Base-by-base conservation (phyloP, 2,329 filamentous ascomycete species). In the Paecilomyces formosus region DNA sequence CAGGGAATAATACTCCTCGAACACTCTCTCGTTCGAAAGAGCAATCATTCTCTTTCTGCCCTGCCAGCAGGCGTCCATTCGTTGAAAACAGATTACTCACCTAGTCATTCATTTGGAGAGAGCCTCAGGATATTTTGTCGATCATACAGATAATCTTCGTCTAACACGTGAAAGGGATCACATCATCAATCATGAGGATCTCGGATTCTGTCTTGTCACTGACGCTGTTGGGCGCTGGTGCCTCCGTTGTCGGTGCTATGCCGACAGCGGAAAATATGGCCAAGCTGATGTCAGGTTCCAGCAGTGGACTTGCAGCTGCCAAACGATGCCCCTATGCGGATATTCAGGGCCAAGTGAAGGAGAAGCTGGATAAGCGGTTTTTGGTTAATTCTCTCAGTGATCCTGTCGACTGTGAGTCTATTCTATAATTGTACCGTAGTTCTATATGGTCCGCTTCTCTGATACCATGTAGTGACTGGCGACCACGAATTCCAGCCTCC, bases 401-500 rank as follows among this genome's bases (percentile, higher is more conserved):
- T 1, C 69, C 70, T 2, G 57, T 72, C 55, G 64, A 72, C 51
- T 61, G 70, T 71, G 66, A 18, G 63, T 53, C 12, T 3, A 30
- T 28, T 8, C 11, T 21, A 28, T 7, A 3, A 2, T n/a, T 28
- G 3, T 30, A 13, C 13, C 24, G 3, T 30, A 13, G 28, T 7
- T 45, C 18, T 49, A 24, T 31, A 22, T 56, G 55, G 22, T 4
- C 53, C 13, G 24, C 45, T 13, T 1, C 51, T 26, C 55, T 61
- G 54, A 58, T 22, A 24, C 18, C 53, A 24, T 28, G 13, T 57
- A 74, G 72, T 74, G 30, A 68, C 65, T n/a, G 72, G 72, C 2
- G 60, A 69, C 22, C 69, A 75, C 60, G 60, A 59, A 12, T 76
- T 74, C 57, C 65, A 70, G 9, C 66, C 73, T 1, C 74, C 72